These are phyloP conservation scores for Colletotrichum acutatum DNA, from an alignment of 2,329 filamentous ascomycete genomes.

Conservation along the genomic window DNA sequence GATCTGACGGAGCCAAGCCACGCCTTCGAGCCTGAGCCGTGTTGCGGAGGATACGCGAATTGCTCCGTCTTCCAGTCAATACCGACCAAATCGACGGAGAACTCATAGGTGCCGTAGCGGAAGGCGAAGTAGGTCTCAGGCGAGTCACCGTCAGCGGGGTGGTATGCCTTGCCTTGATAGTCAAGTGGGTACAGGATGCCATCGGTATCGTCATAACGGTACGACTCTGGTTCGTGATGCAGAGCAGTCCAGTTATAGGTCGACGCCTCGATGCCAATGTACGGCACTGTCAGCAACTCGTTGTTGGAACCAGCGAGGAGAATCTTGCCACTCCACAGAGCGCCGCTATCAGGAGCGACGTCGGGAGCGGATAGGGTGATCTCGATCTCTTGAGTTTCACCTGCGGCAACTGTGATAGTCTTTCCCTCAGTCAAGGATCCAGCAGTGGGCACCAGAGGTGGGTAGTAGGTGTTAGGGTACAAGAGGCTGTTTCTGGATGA, in stretches of 20 bases:
- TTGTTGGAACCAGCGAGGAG: constrained; percentile 36
- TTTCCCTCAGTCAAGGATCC: constrained; percentile 26
- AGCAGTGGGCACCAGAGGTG: constrained; percentile 10
- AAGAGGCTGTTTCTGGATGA: constrained; percentile 22
- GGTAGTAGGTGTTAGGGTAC: constrained; percentile 35
- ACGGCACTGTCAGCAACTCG: constrained; percentile 36
- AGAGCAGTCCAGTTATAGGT: constrained; percentile 39
- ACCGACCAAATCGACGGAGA: constrained; percentile 37
- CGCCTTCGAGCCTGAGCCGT: constrained; percentile 16
- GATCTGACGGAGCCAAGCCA: constrained; percentile 34
- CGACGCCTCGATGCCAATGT: constrained; percentile 38
- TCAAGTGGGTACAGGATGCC: constrained; percentile 36
- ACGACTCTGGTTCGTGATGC: constrained; percentile 30
- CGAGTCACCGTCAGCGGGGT: constrained; percentile 32
- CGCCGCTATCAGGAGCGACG: constrained; percentile 32
- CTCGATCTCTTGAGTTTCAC: constrained; percentile 13
- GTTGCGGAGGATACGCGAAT: constrained; percentile 33
- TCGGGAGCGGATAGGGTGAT: constrained; percentile 25
- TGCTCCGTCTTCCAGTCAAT: constrained; percentile 31
- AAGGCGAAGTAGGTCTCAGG: constrained; percentile 38
- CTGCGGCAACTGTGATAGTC: constrained; percentile 2
- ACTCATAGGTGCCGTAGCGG: constrained; percentile 38
- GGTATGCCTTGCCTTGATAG: constrained; percentile 25
- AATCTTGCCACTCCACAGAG: constrained; percentile 39
- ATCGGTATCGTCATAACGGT: constrained; percentile 30